These are phyloP conservation scores for Elasticomyces elasticus DNA, from an alignment of 495 filamentous ascomycete genomes.

Conservation along the genomic window DNA sequence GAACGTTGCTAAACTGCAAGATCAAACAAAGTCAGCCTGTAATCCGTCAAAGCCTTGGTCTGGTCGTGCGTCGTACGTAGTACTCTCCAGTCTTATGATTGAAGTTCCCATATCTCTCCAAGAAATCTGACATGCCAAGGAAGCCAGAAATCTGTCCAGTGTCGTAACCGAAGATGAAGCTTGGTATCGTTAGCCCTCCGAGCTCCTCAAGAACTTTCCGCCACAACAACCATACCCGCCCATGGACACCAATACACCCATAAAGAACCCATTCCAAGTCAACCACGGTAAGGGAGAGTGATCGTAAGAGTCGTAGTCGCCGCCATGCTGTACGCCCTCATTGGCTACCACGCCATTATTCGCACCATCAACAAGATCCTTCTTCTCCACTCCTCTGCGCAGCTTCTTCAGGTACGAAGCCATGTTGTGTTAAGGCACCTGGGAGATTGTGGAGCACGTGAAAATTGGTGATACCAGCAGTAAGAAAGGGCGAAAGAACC, in stretches of 20 bases:
- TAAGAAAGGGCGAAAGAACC: background rate
- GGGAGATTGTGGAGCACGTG: background rate
- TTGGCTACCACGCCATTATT: background rate
- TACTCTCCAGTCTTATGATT: slow-evolving; percentile 1
- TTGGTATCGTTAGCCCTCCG: background rate
- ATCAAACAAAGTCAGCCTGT: background rate
- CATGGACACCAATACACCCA: slow-evolving; percentile 22
- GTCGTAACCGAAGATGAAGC: slow-evolving; percentile 12
- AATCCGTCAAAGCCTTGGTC: background rate
- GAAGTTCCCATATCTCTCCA: slow-evolving; percentile 19
- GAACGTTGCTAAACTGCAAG: slow-evolving; percentile 17
- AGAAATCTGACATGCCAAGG: slow-evolving; percentile 24
- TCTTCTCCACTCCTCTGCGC: background rate
- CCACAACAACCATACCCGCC: background rate
- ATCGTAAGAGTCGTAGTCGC: background rate
- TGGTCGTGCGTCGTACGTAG: background rate
- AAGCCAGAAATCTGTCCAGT: slow-evolving; percentile 4
- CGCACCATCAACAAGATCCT: background rate
- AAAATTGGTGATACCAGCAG: background rate
- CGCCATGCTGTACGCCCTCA: background rate
- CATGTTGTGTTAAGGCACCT: background rate
- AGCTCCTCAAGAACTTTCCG: background rate
- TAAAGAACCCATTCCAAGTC: slow-evolving; percentile 12
- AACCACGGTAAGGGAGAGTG: background rate
- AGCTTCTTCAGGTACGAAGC: background rate